Percentiles rank a stretch among this genome's conserved stretches.
These are phyloP conservation scores for Bacidia rubella DNA, from an alignment of 495 filamentous ascomycete genomes.

Conservation along the genomic window DNA sequence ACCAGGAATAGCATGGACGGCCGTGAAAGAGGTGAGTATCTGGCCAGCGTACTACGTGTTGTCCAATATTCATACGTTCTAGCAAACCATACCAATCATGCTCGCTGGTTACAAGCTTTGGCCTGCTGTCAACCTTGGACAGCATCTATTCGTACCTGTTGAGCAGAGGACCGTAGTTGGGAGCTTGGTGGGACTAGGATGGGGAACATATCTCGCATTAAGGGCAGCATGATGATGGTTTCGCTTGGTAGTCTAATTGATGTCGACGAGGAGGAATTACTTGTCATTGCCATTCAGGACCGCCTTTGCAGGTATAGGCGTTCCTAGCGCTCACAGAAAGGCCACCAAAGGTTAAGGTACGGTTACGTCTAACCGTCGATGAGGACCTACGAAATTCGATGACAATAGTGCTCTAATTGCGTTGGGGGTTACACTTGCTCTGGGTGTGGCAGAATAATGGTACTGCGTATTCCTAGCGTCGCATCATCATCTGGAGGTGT, in stretches of 20 bases:
- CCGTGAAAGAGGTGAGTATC: conserved; percentile 25
- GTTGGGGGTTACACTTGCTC: too few relatives aligned
- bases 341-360: too few relatives aligned
- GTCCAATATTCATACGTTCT: neutral
- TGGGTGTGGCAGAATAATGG: too few relatives aligned
- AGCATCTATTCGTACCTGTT: conserved; percentile 69
- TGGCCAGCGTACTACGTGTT: neutral
- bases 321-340: too few relatives aligned
- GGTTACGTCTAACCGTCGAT: too few relatives aligned
- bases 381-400: too few relatives aligned
- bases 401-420: too few relatives aligned
- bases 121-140: conserved; percentile 65
- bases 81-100: conserved; percentile 59
- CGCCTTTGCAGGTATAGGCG: too few relatives aligned
- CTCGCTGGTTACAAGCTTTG: conserved; percentile 68
- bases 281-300: too few relatives aligned
- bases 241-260: neutral
- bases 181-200: conserved; percentile 64
- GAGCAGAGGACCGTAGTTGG: conserved; percentile 65
- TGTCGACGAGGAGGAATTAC: too few relatives aligned
- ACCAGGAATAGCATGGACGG: conserved; percentile 19
- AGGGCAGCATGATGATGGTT: conserved; percentile 29
- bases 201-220: conserved; percentile 80
- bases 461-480: too few relatives aligned
- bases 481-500: too few relatives aligned